Percentiles rank a stretch among this genome's conserved stretches.
These are phyloP conservation scores for Babjeviella inositovora DNA, from an alignment of 805 yeast genomes.

Conservation along the genomic window DNA sequence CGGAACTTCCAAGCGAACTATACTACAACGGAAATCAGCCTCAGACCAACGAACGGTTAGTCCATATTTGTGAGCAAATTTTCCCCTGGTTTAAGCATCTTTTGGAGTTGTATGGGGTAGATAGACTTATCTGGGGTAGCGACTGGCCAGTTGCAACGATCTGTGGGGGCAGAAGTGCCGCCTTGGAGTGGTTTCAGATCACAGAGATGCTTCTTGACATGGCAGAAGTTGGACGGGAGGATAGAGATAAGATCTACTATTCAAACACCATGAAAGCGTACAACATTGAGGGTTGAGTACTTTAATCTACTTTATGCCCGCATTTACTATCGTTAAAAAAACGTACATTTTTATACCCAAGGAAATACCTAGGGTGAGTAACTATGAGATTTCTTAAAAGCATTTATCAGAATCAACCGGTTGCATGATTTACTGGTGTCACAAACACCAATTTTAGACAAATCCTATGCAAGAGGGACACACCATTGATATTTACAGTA, in stretches of 20 bases:
- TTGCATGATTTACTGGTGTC: too few species aligned
- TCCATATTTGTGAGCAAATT: constrained; percentile 5
- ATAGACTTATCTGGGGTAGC: constrained; percentile 20
- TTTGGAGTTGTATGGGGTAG: constrained; percentile 12
- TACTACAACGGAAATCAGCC: constrained; percentile 2
- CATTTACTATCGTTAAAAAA: too few species aligned
- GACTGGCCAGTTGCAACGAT: constrained; percentile 26
- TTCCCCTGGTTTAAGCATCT: constrained; percentile 14
- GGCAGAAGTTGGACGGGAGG: constrained; percentile 3
- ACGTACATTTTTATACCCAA: too few species aligned
- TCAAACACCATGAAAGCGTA: constrained; percentile 8
- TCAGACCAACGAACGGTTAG: neutral
- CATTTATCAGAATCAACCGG: too few species aligned
- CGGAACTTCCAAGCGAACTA: constrained; percentile 14
- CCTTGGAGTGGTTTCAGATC: constrained; percentile 9
- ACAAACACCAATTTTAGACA: too few species aligned
- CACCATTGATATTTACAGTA: too few species aligned
- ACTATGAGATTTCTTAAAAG: too few species aligned
- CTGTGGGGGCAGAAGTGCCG: constrained; percentile 4
- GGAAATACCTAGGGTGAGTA: too few species aligned
- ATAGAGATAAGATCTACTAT: constrained; percentile 5
- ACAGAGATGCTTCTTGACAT: constrained; percentile 6
- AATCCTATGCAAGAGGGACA: too few species aligned
- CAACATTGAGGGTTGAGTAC: too few species aligned
- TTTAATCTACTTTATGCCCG: too few species aligned